phyloP scores from a whole-genome alignment of 2,329 filamentous ascomycete genomes.

The Cercospora canescens region DNA sequence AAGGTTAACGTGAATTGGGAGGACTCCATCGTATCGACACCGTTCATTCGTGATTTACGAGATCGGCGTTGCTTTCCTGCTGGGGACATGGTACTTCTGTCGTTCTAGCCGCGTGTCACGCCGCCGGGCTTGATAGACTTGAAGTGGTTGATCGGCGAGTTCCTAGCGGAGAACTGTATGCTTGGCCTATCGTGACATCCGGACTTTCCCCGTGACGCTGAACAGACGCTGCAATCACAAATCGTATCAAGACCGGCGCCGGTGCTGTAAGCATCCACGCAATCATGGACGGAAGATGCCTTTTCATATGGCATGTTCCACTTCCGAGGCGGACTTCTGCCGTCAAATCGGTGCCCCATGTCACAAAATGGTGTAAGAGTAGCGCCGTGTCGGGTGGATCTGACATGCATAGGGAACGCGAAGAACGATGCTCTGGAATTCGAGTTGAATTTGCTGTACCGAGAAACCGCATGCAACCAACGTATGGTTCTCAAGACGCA shows the following conservation, averaged over 20 bases:
- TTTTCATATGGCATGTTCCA: neutral
- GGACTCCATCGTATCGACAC: neutral
- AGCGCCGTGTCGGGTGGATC: neutral
- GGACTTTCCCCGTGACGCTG: constrained; percentile 1
- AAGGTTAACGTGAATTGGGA: neutral
- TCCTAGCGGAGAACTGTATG: neutral
- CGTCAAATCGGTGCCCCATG: neutral
- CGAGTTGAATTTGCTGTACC: neutral
- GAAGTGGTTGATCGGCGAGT: neutral
- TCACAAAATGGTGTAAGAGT: neutral
- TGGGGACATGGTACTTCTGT: neutral
- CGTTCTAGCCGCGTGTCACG: neutral
- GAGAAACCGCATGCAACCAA: too few species aligned
- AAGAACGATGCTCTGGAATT: neutral
- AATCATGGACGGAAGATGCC: neutral
- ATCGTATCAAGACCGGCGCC: neutral
- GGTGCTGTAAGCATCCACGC: neutral
- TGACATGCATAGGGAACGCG: neutral
- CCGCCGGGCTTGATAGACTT: neutral
- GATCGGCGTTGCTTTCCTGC: neutral
- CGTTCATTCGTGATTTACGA: neutral
- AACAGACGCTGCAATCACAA: neutral
- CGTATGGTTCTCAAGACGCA: too few species aligned
- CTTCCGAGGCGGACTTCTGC: neutral
- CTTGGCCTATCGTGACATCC: constrained; percentile 8